phyloP scores from a whole-genome alignment of 306 rosid genomes.

The Astragalus glycyphyllos region DNA sequence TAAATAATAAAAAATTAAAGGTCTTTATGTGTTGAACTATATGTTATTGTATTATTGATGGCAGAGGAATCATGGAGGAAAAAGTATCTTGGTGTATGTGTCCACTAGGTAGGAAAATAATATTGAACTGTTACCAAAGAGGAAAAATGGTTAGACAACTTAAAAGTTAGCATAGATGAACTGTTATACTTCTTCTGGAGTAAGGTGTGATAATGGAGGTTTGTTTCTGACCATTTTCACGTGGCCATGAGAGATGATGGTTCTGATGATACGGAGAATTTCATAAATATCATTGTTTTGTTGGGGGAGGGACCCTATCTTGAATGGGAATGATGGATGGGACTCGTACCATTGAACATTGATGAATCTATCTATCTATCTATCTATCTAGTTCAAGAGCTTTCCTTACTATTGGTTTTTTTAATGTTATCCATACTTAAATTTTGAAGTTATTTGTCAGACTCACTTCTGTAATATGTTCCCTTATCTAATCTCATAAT shows the following conservation, averaged over 20 bases:
- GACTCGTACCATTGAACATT: constrained; percentile 9
- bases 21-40: too few species aligned
- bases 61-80: constrained; percentile 61
- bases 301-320: constrained; percentile 33
- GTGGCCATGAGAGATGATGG: constrained; percentile 50
- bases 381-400: too few species aligned
- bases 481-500: too few species aligned
- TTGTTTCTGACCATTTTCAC: constrained; percentile 58
- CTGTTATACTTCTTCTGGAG: constrained; percentile 41
- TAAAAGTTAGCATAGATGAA: constrained; percentile 43
- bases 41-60: too few species aligned
- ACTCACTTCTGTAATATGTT: too few species aligned
- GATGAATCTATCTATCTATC: background rate
- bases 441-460: too few species aligned
- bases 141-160: constrained; percentile 2
- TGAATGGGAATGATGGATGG: background rate
- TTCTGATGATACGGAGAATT: constrained; percentile 35
- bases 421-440: too few species aligned
- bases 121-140: constrained; percentile 43
- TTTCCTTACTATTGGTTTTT: too few species aligned
- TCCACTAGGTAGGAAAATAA: constrained; percentile 21
- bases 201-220: constrained; percentile 40
- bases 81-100: constrained; percentile 43
- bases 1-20: too few species aligned
- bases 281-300: constrained; percentile 47